Conservation (phyloP, 1,284 basidiomycete genomes). For the Exobasidium rhododendri region DNA sequence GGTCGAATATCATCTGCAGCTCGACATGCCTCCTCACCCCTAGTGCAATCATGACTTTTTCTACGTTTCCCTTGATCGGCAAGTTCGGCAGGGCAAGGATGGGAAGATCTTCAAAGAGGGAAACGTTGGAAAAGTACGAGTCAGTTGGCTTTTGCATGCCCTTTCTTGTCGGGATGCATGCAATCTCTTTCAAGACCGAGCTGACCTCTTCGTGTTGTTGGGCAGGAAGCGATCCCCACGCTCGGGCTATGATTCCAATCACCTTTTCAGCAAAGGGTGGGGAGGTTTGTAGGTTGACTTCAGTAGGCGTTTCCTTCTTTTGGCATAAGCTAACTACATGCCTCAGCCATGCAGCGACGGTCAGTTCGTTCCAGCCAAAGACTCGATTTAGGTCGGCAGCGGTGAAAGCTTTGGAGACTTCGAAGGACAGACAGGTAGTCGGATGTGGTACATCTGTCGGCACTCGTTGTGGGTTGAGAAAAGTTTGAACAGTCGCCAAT, state of each 20-base stretch:
- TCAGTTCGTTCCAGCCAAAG: slow-evolving; percentile 74
- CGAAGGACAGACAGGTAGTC: slow-evolving; percentile 69
- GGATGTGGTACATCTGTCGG: slow-evolving; percentile 81
- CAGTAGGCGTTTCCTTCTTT: slow-evolving; percentile 37
- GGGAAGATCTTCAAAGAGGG: slow-evolving; percentile 77
- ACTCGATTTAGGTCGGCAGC: slow-evolving; percentile 48
- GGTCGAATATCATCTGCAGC: slow-evolving; percentile 57
- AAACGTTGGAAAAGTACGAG: slow-evolving; percentile 82
- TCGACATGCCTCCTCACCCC: slow-evolving; percentile 87
- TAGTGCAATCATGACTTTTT: slow-evolving; percentile 71
- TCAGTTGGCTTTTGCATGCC: slow-evolving; percentile 73
- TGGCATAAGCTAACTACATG: slow-evolving; percentile 62
- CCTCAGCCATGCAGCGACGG: slow-evolving; percentile 71
- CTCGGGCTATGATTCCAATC: slow-evolving; percentile 67
- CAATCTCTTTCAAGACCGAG: slow-evolving; percentile 63
- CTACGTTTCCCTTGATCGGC: slow-evolving; percentile 69
- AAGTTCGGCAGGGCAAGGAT: slow-evolving; percentile 72
- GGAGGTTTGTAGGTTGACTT: slow-evolving; percentile 66
- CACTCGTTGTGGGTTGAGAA: slow-evolving; percentile 71
- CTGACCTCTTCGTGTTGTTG: slow-evolving; percentile 64
- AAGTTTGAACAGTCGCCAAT: slow-evolving; percentile 68
- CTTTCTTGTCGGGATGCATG: slow-evolving; percentile 78
- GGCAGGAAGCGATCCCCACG: slow-evolving; percentile 71
- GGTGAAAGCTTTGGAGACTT: slow-evolving; percentile 64
- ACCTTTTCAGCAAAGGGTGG: slow-evolving; percentile 79